Percentiles rank a stretch among this genome's conserved stretches.
phyloP scores from a whole-genome alignment of 768 basidiomycete species.

The Lactarius tabidus region DNA sequence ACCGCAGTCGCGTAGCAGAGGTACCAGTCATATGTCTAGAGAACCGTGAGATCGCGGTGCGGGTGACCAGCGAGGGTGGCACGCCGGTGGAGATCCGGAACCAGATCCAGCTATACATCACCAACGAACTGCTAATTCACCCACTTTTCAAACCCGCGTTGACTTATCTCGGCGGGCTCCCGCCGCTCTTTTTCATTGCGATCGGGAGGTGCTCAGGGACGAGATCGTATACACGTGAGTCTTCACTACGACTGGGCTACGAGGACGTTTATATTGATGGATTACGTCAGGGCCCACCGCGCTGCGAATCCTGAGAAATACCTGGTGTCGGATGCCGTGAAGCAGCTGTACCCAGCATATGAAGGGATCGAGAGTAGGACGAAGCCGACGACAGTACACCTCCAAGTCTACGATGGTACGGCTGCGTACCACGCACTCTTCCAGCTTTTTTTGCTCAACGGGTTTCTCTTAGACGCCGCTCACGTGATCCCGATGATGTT shows the following conservation, averaged over 20 bases:
- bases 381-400: constrained; percentile 73
- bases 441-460: constrained; percentile 1
- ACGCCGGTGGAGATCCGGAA: constrained; percentile 51
- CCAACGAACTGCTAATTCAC: constrained; percentile 70
- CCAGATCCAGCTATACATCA: constrained; percentile 85
- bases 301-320: constrained; percentile 80
- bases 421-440: constrained; percentile 11
- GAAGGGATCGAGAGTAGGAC: constrained; percentile 50
- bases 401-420: constrained; percentile 87
- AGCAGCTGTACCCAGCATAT: constrained; percentile 54
- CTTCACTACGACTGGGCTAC: no score
- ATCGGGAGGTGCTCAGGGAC: constrained; percentile 89
- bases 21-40: not conserved
- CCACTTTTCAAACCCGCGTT: constrained; percentile 80
- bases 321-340: constrained; percentile 43
- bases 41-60: constrained; percentile 45
- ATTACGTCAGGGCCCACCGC: constrained; percentile 72
- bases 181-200: constrained; percentile 82
- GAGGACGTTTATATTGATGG: not conserved
- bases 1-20: not conserved
- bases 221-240: constrained; percentile 78
- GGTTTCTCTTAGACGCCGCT: constrained; percentile 67
- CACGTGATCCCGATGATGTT: constrained; percentile 72
- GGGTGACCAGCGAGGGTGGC: constrained; percentile 43
- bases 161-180: constrained; percentile 85